Evolutionary conservation across 169 alveolate species (phyloP).

Genomic region (Eimeria brunetti): DNA sequence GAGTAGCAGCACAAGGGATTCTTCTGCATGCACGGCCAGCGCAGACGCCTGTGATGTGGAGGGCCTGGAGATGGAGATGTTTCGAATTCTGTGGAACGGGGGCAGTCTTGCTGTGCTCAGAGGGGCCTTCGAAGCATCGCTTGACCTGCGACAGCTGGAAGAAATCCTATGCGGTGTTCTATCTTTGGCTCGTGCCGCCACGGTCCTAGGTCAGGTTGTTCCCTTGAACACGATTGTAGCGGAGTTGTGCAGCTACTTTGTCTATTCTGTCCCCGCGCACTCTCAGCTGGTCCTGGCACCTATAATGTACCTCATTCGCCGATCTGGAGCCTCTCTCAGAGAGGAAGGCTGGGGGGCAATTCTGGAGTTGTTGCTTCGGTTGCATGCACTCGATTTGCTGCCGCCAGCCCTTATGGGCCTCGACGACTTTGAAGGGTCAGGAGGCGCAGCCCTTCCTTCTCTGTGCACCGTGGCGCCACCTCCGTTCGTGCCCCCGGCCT

Average conservation of each 20-base stretch:
- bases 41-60: conserved; percentile 15
- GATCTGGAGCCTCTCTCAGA: conserved; percentile 44
- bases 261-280: conserved; percentile 66
- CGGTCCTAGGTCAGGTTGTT: conserved; percentile 52
- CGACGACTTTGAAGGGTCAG: conserved; percentile 75
- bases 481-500: conserved; percentile 69
- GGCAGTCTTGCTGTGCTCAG: conserved; percentile 47
- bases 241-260: conserved; percentile 67
- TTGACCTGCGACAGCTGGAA: conserved; percentile 41
- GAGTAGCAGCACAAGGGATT: neutral
- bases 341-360: conserved; percentile 82
- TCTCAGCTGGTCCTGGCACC: conserved; percentile 72
- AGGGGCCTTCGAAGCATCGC: conserved; percentile 51
- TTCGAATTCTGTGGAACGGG: conserved; percentile 45
- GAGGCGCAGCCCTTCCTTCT: conserved; percentile 75
- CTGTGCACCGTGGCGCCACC: conserved; percentile 72
- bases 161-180: conserved; percentile 24
- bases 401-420: conserved; percentile 74
- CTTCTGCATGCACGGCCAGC: neutral
- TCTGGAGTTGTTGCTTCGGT: conserved; percentile 70
- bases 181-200: conserved; percentile 35
- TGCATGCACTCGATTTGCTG: conserved; percentile 76
- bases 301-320: conserved; percentile 60
- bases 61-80: conserved; percentile 44
- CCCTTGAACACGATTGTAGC: conserved; percentile 68